Evolutionary conservation across 768 basidiomycete genomes (phyloP).

Genomic region (Imleria badia): DNA sequence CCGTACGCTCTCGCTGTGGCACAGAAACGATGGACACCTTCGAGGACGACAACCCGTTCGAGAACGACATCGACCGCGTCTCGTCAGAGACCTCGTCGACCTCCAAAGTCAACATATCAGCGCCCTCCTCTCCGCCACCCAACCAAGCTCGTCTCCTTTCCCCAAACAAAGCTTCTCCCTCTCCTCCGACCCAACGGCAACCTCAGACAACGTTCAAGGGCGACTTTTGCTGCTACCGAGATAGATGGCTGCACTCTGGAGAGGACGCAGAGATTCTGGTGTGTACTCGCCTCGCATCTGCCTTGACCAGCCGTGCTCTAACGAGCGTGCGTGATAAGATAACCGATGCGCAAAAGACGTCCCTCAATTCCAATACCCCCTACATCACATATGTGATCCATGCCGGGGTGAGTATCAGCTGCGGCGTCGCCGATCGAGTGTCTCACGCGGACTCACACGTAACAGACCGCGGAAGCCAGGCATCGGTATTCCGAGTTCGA

Average conservation of each 20-base stretch:
- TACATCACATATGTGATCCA: slow-evolving; percentile 95
- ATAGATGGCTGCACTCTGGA: slow-evolving; percentile 76
- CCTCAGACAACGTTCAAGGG: slow-evolving; percentile 59
- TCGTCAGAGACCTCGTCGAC: slow-evolving; percentile 38
- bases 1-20: neutral
- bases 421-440: neutral
- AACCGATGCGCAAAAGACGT: slow-evolving; percentile 93
- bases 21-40: slow-evolving; percentile 36
- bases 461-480: slow-evolving; percentile 74
- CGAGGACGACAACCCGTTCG: slow-evolving; percentile 71
- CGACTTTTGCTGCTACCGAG: slow-evolving; percentile 76
- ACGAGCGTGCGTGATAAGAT: slow-evolving; percentile 55
- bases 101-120: slow-evolving; percentile 40
- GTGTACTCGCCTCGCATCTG: slow-evolving; percentile 25
- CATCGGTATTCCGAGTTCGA: slow-evolving; percentile 99
- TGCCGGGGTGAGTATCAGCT: slow-evolving; percentile 63
- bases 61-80: slow-evolving; percentile 39
- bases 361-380: slow-evolving; percentile 78
- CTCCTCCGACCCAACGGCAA: slow-evolving; percentile 55
- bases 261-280: slow-evolving; percentile 82
- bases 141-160: slow-evolving; percentile 46
- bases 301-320: neutral
- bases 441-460: slow-evolving; percentile 11
- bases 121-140: slow-evolving; percentile 56
- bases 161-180: slow-evolving; percentile 51